phyloP scores from a whole-genome alignment of 1,284 basidiomycete genomes.

The Cryptococcus sp. region DNA sequence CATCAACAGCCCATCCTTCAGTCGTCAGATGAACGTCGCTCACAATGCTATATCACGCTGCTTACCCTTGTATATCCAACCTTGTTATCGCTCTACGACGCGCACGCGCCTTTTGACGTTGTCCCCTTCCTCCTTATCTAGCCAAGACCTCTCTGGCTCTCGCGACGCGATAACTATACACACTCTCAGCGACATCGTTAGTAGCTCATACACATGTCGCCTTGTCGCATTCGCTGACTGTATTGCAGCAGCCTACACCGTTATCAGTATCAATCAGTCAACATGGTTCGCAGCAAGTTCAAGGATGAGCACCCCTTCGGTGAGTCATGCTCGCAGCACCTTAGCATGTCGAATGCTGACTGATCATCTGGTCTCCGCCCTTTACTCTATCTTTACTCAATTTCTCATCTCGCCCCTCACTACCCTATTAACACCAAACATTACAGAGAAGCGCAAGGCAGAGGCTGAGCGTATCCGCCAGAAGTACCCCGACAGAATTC shows the following conservation, averaged over 20 bases:
- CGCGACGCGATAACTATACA: no score
- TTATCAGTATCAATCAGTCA: conserved; percentile 8
- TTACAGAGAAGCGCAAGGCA: conserved; percentile 86
- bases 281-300: conserved; percentile 92
- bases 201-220: neutral
- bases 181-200: neutral
- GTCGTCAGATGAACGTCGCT: no score
- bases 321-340: conserved; percentile 54
- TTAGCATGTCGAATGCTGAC: neutral
- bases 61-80: no score
- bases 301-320: conserved; percentile 99
- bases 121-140: neutral
- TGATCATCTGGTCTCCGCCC: neutral
- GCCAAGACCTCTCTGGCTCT: no score
- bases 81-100: conserved; percentile 1
- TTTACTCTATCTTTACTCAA: neutral
- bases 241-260: neutral
- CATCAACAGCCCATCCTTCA: no score
- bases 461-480: conserved; percentile 90
- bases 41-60: no score
- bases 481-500: conserved; percentile 98
- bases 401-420: neutral
- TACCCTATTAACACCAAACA: neutral
- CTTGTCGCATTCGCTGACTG: neutral
- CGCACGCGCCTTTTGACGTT: conserved; percentile 3